phyloP scores from a whole-genome alignment of 2,329 filamentous ascomycete genomes.

The Bipolaris bicolor region DNA sequence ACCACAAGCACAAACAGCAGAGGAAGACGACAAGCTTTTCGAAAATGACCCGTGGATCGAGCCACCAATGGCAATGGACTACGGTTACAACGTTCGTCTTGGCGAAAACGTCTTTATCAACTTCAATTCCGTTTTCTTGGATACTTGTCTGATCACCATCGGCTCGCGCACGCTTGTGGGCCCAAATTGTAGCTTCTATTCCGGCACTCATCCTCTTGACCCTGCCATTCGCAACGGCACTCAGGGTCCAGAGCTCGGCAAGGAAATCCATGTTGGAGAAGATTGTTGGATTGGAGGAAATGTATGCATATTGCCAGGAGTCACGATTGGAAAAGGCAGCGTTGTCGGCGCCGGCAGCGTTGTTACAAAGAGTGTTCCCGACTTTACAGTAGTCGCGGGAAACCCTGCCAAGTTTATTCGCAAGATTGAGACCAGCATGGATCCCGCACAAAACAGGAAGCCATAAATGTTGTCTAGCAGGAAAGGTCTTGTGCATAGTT shows the following conservation, averaged over 20 bases:
- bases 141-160: conserved; percentile 76
- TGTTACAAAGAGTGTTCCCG: conserved; percentile 76
- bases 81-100: conserved; percentile 75
- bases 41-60: conserved; percentile 72
- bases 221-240: conserved; percentile 75
- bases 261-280: conserved; percentile 75
- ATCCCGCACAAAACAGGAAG: conserved; percentile 28
- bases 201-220: conserved; percentile 78
- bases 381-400: conserved; percentile 69
- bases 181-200: conserved; percentile 77
- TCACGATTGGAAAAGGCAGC: conserved; percentile 75
- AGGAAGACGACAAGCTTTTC: conserved; percentile 70
- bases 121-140: conserved; percentile 75
- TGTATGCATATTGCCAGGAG: conserved; percentile 70
- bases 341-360: conserved; percentile 83
- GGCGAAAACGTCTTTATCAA: conserved; percentile 78
- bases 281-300: conserved; percentile 64
- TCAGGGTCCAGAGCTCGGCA: conserved; percentile 75
- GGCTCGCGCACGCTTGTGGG: conserved; percentile 79
- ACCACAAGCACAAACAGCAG: conserved; percentile 60
- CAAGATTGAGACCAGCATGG: conserved; percentile 46
- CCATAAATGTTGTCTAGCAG: not conserved
- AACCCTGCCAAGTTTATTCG: conserved; percentile 71
- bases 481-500: not conserved
- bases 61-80: conserved; percentile 73